Conservation (phyloP, 2,329 filamentous ascomycete species). For the Fusarium sacchari region DNA sequence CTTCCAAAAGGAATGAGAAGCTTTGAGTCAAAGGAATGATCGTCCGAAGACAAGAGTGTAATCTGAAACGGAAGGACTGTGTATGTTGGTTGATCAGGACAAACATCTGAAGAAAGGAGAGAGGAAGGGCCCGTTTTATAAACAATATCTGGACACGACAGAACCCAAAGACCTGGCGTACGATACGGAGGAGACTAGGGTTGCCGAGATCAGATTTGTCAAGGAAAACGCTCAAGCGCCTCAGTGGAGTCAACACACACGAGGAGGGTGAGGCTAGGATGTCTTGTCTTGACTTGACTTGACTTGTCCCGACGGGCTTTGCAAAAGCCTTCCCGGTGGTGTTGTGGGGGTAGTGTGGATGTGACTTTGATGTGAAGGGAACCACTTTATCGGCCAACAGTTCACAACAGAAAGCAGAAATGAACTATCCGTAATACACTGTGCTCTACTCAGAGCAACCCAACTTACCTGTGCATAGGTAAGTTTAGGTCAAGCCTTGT, state of each 20-base stretch:
- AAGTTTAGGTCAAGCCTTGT: background rate
- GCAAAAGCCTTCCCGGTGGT: conserved; percentile 26
- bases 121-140: conserved; percentile 45
- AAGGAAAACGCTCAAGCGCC: conserved; percentile 35
- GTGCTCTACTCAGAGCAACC: background rate
- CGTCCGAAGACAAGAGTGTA: conserved; percentile 43
- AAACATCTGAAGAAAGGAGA: conserved; percentile 29
- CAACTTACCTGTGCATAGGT: background rate
- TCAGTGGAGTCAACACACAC: conserved; percentile 29
- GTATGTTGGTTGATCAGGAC: conserved; percentile 28
- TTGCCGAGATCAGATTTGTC: conserved; percentile 41
- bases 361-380: conserved; percentile 9
- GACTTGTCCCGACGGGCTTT: conserved; percentile 12
- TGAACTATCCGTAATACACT: background rate
- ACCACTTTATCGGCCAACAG: conserved; percentile 26
- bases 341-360: conserved; percentile 24
- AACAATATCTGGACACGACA: conserved; percentile 24
- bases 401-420: background rate
- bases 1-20: conserved; percentile 49
- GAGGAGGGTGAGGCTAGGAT: conserved; percentile 20
- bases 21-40: conserved; percentile 43
- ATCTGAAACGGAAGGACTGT: conserved; percentile 40
- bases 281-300: background rate
- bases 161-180: conserved; percentile 21
- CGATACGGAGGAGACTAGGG: conserved; percentile 3